Percentiles rank a stretch among this genome's conserved stretches.
phyloP scores from a whole-genome alignment of 345 rosid species.

The Combretum micranthum region DNA sequence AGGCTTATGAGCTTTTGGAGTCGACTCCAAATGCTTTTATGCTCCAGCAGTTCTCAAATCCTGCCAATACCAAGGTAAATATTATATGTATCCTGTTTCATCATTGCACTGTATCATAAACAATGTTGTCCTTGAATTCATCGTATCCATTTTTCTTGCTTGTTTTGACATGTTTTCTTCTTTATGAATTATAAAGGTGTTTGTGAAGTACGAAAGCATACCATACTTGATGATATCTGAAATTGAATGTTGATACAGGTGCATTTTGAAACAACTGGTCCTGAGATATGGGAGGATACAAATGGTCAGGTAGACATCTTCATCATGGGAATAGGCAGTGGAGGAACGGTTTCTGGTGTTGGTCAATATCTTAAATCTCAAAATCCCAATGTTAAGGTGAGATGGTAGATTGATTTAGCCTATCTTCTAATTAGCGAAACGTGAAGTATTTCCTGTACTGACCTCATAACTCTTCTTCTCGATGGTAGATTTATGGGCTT shows the following conservation, averaged over 20 bases:
- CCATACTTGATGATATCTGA: background rate
- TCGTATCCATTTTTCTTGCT: too few species aligned
- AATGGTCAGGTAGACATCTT: constrained; percentile 84
- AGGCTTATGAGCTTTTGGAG: constrained; percentile 75
- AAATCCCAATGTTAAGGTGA: constrained; percentile 91
- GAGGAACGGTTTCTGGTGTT: constrained; percentile 95
- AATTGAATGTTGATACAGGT: constrained; percentile 30
- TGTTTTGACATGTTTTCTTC: too few species aligned
- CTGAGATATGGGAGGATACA: constrained; percentile 98
- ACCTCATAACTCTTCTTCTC: constrained; percentile 6
- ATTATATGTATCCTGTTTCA: too few species aligned
- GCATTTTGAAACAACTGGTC: constrained; percentile 94
- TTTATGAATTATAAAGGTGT: too few species aligned
- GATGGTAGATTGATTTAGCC: background rate
- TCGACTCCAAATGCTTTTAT: constrained; percentile 70
- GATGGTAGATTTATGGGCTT: constrained; percentile 77
- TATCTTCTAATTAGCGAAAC: background rate
- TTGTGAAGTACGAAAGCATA: too few species aligned
- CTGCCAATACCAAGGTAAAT: constrained; percentile 71
- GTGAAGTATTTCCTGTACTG: background rate
- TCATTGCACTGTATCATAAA: too few species aligned
- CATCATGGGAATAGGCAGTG: constrained; percentile 97
- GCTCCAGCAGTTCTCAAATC: constrained; percentile 90
- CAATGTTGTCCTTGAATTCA: too few species aligned
- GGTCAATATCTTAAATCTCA: constrained; percentile 87